Evolutionary conservation across 2,329 filamentous ascomycete species (phyloP), one percentile per base, ranked within the genome.

Genomic region (Nothophaeocryptopus gaeumannii): DNA sequence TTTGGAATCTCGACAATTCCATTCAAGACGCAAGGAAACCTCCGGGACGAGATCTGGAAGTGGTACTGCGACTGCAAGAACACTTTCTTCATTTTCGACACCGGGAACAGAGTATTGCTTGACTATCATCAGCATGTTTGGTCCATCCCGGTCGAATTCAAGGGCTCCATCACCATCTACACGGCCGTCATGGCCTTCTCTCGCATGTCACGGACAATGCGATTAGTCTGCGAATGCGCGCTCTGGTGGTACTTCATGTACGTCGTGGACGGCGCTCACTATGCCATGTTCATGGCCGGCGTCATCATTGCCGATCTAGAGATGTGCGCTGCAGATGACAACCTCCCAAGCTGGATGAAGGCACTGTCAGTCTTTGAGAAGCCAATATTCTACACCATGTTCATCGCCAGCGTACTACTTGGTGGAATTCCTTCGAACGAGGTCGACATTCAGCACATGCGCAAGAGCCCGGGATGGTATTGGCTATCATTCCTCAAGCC

Each of bases 221-320:
- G 84, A 11, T 72, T 86, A 0, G 72, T 72, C 64, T 78, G 78
- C 61, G 69, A 81, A 58, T 39, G 73, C 1, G 75, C 63, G 1
- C 70, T 88, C 9, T 75, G 81, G 14, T 72, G 74, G 55, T 88
- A 88, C 67, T 86, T 85, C 61, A 72, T 88, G 63, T 86, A 85
- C 64, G 76, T 87, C 44, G 77, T 76, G 3, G 85, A 88, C 63
- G 84, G 82, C 16, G 81, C 76, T 67, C 81, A 81, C 61, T 79
- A 78, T 56, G 74, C 81, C 12, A 72, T 83, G 66, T 86, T 86
- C 63, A 66, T 78, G 10, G 69, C 74, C 0, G 83, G 83, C 15
- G 82, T 85, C 78, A 66, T 85, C 3, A 72, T 84, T 10, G 78
- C 77, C 64, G 81, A 86, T 51, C 66, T 86, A 29, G 82, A 86